Percentiles rank a stretch among this genome's conserved stretches.
These are phyloP conservation scores for Trapa incisa DNA, from an alignment of 345 rosid genomes.

Conservation along the genomic window DNA sequence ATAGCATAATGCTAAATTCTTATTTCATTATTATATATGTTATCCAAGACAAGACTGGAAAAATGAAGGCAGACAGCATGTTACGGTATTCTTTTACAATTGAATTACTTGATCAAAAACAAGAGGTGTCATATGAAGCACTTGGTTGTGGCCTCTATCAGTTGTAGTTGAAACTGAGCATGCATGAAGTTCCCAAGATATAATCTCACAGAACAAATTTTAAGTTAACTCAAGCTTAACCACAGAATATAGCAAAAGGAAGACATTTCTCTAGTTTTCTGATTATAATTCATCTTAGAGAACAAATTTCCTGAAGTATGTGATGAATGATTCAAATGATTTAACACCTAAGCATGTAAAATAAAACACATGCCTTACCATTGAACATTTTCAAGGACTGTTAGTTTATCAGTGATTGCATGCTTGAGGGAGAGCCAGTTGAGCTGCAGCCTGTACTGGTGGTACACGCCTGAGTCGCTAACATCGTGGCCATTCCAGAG, in stretches of 20 bases:
- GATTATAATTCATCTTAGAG: neutral
- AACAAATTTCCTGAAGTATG: neutral
- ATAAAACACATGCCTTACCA: constrained; percentile 19
- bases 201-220: neutral
- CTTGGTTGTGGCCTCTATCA: neutral
- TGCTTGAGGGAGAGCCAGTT: constrained; percentile 87
- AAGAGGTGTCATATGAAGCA: neutral
- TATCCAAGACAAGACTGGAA: neutral
- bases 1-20: neutral
- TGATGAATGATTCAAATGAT: neutral
- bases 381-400: constrained; percentile 62
- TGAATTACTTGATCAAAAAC: no score
- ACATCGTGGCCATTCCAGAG: constrained; percentile 89
- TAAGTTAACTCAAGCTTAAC: neutral
- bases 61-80: neutral
- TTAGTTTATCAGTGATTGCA: constrained; percentile 54
- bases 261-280: neutral
- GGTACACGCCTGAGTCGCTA: constrained; percentile 60
- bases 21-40: neutral
- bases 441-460: constrained; percentile 84
- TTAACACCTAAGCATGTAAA: neutral
- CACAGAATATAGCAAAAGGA: neutral
- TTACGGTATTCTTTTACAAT: neutral
- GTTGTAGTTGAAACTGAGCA: neutral
- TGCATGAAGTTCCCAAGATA: neutral